Percentiles rank a stretch among this genome's conserved stretches.
Evolutionary conservation across 257 asterid species (phyloP).

Genomic region (Misopates orontium): DNA sequence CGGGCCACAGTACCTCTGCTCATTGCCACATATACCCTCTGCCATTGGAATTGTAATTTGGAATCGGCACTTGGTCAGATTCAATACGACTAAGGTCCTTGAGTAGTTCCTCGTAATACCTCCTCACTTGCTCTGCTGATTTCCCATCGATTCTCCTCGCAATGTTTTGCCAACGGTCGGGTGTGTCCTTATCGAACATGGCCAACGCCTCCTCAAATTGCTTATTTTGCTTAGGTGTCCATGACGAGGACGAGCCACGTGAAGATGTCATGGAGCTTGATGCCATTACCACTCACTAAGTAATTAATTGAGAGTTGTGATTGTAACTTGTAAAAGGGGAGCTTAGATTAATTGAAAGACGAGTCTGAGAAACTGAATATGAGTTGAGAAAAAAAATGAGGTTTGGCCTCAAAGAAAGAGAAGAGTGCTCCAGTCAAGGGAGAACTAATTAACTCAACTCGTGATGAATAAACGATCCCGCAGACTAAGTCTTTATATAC

Average conservation of each 20-base stretch:
- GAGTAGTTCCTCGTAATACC: constrained; percentile 33
- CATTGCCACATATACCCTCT: constrained; percentile 29
- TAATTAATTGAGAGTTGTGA: neutral
- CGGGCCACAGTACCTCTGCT: constrained; percentile 22
- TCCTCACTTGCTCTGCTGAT: constrained; percentile 35
- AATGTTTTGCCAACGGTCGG: constrained; percentile 40
- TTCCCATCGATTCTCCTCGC: constrained; percentile 34
- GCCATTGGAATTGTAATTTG: constrained; percentile 29
- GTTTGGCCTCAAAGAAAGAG: neutral
- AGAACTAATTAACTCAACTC: constrained; percentile 6
- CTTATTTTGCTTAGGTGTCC: constrained; percentile 35
- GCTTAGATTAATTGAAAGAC: no score
- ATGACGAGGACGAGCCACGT: constrained; percentile 33
- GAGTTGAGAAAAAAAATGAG: neutral
- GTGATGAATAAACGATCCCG: constrained; percentile 33
- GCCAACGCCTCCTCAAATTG: constrained; percentile 40
- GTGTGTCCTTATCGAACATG: constrained; percentile 33
- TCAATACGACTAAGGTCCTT: constrained; percentile 38
- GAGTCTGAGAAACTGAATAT: neutral
- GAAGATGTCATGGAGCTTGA: constrained; percentile 43
- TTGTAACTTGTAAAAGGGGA: neutral
- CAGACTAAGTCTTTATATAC: constrained; percentile 39
- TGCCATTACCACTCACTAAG: constrained; percentile 35
- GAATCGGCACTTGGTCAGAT: constrained; percentile 38
- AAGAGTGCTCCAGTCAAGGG: constrained; percentile 23